Percentiles rank a stretch among this genome's conserved stretches.
phyloP scores from a whole-genome alignment of 805 yeast species.

The Hyphopichia homilentoma region DNA sequence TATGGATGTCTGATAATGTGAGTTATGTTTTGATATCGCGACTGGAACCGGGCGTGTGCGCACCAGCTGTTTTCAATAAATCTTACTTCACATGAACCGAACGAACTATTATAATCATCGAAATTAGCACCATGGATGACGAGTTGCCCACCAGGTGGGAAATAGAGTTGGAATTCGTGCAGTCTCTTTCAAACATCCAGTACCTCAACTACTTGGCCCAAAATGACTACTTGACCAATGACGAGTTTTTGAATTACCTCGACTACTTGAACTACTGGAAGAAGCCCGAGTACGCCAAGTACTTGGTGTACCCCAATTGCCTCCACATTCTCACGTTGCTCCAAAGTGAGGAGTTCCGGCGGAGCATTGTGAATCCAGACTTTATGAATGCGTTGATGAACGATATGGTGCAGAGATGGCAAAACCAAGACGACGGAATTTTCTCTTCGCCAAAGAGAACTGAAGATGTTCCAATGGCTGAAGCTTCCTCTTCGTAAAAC shows the following conservation, averaged over 20 bases:
- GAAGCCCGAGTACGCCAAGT: constrained; percentile 63
- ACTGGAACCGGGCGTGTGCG: no score
- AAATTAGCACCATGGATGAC: constrained; percentile 7
- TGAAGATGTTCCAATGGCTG: not conserved
- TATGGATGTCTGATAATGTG: no score
- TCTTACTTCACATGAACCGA: not conserved
- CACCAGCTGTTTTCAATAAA: not conserved
- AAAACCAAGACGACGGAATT: constrained; percentile 20
- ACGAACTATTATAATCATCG: not conserved
- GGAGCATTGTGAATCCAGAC: constrained; percentile 53
- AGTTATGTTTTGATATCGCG: no score
- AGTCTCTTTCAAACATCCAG: constrained; percentile 84
- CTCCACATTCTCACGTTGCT: constrained; percentile 71
- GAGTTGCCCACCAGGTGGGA: constrained; percentile 80
- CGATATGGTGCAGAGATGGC: constrained; percentile 77
- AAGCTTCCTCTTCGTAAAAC: not conserved
- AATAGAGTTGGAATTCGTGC: constrained; percentile 89
- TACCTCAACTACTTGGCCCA: constrained; percentile 86
- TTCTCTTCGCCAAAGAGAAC: not conserved
- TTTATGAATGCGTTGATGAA: constrained; percentile 58
- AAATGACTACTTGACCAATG: constrained; percentile 68
- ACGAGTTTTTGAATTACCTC: constrained; percentile 68
- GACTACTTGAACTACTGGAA: constrained; percentile 86
- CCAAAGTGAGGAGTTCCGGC: constrained; percentile 50
- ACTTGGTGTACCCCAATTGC: constrained; percentile 82